Base-by-base conservation (phyloP, 2,329 filamentous ascomycete species). In the Trichoderma pleuroti region DNA sequence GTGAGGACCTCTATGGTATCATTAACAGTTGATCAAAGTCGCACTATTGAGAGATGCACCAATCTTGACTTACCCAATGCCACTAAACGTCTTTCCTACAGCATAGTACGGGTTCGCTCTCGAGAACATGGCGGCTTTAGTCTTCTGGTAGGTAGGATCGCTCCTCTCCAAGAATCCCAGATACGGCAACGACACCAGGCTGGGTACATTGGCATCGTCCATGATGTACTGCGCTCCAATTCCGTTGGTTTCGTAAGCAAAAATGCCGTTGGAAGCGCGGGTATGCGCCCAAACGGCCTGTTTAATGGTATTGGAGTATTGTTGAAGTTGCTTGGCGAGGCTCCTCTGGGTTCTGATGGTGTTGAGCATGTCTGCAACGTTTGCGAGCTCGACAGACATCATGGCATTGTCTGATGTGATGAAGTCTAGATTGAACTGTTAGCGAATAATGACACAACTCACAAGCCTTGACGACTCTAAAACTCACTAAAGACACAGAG, bases 221-320 rank as follows among this genome's bases (percentile, higher is more conserved):
- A 72, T 71, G 46, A 72, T 68, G 52, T 72, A 72, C 26, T 65
- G 59, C 11, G 81, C 88, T 56, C 91, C 92, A 74, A 90, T 93
- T 10, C 92, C 92, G 76, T 94, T 92, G 10, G 93, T 90, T 79
- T 94, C 92, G 77, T 89, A 94, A 0, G 91, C 91, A 75, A 92
- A 94, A 14, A 94, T 90, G n/a, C 87, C 81, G 59, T 89, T 89
- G 28, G 70, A 36, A 1, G 72, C 73, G 30, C 68, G 70, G 1
- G 75, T 76, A n/a, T 87, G 86, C 77, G 91, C 65, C 39, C 71
- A 76, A 1, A 96, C 86, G 5, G 91, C 94, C 75, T 95, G 87
- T 62, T 90, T 85, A 76, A 88, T 89, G 64, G 95, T 89, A 2
- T 89, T 92, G 8, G 75, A 71, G 67, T 75, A 75, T 16, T 65